These are phyloP conservation scores for Nakataea oryzae DNA, from an alignment of 2,329 filamentous ascomycete genomes.

Conservation along the genomic window DNA sequence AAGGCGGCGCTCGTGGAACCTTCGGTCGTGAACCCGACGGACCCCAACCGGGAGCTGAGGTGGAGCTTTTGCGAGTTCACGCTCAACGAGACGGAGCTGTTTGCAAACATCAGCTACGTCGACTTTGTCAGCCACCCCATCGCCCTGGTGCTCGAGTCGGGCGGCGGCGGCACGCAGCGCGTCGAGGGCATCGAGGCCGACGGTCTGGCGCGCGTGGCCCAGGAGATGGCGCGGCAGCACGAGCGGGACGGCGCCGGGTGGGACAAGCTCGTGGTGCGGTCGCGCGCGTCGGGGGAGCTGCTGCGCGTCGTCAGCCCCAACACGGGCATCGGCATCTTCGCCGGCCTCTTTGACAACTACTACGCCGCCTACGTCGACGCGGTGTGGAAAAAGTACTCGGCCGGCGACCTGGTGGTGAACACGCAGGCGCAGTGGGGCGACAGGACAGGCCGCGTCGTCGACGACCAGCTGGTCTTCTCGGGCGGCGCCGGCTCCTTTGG, in stretches of 20 bases:
- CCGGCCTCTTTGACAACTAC: slow-evolving; percentile 36
- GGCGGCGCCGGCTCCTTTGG: slow-evolving; percentile 26
- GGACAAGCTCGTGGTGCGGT: slow-evolving; percentile 36
- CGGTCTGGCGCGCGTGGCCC: slow-evolving; percentile 35
- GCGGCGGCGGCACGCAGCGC: slow-evolving; percentile 28
- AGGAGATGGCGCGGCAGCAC: slow-evolving; percentile 32
- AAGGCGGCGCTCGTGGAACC: slow-evolving; percentile 63
- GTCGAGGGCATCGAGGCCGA: slow-evolving; percentile 38
- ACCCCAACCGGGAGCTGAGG: slow-evolving; percentile 48
- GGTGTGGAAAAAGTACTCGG: slow-evolving; percentile 40
- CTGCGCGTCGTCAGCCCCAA: slow-evolving; percentile 42
- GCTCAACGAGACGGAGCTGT: slow-evolving; percentile 50
- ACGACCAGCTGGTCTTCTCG: slow-evolving; percentile 27
- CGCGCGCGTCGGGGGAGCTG: slow-evolving; percentile 24
- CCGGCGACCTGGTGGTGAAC: slow-evolving; percentile 34
- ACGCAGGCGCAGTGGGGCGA: slow-evolving; percentile 43
- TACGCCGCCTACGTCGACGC: slow-evolving; percentile 37
- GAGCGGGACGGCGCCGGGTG: slow-evolving; percentile 36
- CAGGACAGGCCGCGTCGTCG: slow-evolving; percentile 29
- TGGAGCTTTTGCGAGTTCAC: slow-evolving; percentile 66
- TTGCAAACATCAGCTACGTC: slow-evolving; percentile 62
- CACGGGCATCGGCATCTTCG: slow-evolving; percentile 26
- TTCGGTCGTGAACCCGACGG: slow-evolving; percentile 54
- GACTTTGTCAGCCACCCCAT: slow-evolving; percentile 65
- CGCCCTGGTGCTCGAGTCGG: slow-evolving; percentile 40